Percentiles rank a stretch among this genome's conserved stretches.
Evolutionary conservation across 345 rosid species (phyloP).

Genomic region (Aurinia saxatilis): DNA sequence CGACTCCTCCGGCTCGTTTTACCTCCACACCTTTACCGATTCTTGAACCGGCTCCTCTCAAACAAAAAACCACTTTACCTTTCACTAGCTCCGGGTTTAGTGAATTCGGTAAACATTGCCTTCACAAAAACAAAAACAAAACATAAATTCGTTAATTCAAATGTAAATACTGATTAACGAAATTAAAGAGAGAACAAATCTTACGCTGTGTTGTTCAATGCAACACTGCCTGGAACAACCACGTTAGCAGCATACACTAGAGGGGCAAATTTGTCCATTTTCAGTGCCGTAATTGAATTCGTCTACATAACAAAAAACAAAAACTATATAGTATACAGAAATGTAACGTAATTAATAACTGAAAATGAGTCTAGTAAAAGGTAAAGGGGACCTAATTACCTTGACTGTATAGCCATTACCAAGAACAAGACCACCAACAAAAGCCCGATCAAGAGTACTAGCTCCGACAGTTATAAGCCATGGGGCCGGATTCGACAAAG

Average conservation of each 20-base stretch:
- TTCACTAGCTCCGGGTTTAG: conserved; percentile 46
- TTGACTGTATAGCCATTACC: conserved; percentile 53
- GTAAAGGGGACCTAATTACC: conserved; percentile 21
- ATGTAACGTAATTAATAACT: background rate
- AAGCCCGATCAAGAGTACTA: conserved; percentile 63
- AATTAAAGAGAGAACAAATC: background rate
- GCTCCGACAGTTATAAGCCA: conserved; percentile 86
- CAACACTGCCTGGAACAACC: conserved; percentile 32
- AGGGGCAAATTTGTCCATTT: conserved; percentile 40
- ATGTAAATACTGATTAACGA: background rate
- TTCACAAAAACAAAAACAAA: conserved; percentile 10
- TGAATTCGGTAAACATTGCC: conserved; percentile 68
- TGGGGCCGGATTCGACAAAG: conserved; percentile 61
- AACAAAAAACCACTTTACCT: conserved; percentile 81
- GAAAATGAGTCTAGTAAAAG: background rate
- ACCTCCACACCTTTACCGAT: conserved; percentile 65
- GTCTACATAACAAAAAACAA: conserved; percentile 36
- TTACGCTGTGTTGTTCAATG: conserved; percentile 41
- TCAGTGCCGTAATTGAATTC: conserved; percentile 46
- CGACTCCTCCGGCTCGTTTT: conserved; percentile 75
- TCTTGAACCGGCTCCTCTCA: conserved; percentile 55
- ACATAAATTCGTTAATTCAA: background rate
- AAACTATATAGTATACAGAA: conserved; percentile 12
- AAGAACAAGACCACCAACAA: conserved; percentile 38
- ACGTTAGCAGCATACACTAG: conserved; percentile 62